A percentile compares a stretch with the other conserved stretches of the same genome.
These are phyloP conservation scores for Fistulifera pelliculosa DNA, from an alignment of 108 stramenopile genomes.

Conservation along the genomic window DNA sequence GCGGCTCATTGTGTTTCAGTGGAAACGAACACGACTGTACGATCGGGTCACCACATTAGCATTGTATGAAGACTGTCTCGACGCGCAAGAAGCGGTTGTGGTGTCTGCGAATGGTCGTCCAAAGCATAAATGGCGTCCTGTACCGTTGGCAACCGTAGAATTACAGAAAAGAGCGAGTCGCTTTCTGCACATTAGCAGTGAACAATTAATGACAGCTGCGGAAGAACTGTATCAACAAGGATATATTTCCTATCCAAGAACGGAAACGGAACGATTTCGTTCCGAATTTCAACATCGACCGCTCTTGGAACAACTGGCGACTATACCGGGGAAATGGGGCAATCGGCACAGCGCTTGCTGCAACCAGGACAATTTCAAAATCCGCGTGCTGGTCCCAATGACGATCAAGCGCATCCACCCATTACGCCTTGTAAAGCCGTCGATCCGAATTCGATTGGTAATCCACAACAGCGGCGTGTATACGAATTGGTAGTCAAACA, in stretches of 20 bases:
- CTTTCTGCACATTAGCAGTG: slow-evolving; percentile 82
- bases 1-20: slow-evolving; percentile 55
- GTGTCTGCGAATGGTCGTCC: slow-evolving; percentile 55
- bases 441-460: slow-evolving; percentile 61
- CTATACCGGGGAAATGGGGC: slow-evolving; percentile 31
- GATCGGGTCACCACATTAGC: slow-evolving; percentile 64
- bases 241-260: slow-evolving; percentile 92
- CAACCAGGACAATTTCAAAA: slow-evolving; percentile 60
- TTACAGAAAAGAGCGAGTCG: slow-evolving; percentile 91
- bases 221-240: slow-evolving; percentile 93
- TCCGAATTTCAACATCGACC: slow-evolving; percentile 79
- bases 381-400: slow-evolving; percentile 75
- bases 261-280: slow-evolving; percentile 94
- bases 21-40: slow-evolving; percentile 87
- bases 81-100: slow-evolving; percentile 72
- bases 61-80: slow-evolving; percentile 84
- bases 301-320: slow-evolving; percentile 66
- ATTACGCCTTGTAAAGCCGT: slow-evolving; percentile 96
- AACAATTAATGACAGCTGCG: slow-evolving; percentile 90
- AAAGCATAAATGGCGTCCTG: slow-evolving; percentile 85
- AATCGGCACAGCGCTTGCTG: slow-evolving; percentile 60
- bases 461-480: slow-evolving; percentile 61
- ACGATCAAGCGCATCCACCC: slow-evolving; percentile 98
- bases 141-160: slow-evolving; percentile 95
- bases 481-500: slow-evolving; percentile 92